Base-by-base conservation (phyloP, 2,329 filamentous ascomycete species). In the Aspergillus pseudonomiae region DNA sequence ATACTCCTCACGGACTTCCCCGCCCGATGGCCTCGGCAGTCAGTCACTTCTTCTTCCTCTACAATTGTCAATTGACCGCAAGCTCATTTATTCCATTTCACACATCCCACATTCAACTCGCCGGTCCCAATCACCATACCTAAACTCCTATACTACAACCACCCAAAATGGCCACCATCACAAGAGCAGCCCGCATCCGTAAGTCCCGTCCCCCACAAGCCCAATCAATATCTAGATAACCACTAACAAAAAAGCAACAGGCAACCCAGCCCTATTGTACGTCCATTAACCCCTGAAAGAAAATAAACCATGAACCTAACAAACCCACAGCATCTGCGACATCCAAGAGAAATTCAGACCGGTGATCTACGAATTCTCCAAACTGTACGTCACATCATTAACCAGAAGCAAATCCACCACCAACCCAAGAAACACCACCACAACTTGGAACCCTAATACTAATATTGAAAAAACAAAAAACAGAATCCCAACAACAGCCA, bases 291-390 rank as follows among this genome's bases (percentile, higher is more conserved):
- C n/a, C 24, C 32, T 24, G 48, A 43, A 1, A n/a, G 1, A 28
- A 41, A 19, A 26, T 12, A 6, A 2, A 39, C 4, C 9, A 28
- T 30, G 60, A 59, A 19, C 2, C 45, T 36, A 63, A 48, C 60
- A 24, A 57, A 16, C 34, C 34, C 34, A 36, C 66, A 97, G 94
- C 73, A 87, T 98, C 75, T 98, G 94, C 81, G 94, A 98, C 75
- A 84, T 98, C 67, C 94, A 98, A 81, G 94, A 97, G 70, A 96
- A 93, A 78, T 98, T 98, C 80, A 87, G 92, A 65, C 83, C 84
- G 10, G 90, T 89, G 61, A 97, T 98, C 72, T 87, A 90, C 80
- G 89, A 96, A 75, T 97, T 94, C 75, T 87, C 92, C 67, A 93
- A 91, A 76, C 86, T 97, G 89, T 92, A 83, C 63, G 82, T 75